phyloP scores from a whole-genome alignment of 108 stramenopile genomes.

The Phaeodactylum tricornutum region DNA sequence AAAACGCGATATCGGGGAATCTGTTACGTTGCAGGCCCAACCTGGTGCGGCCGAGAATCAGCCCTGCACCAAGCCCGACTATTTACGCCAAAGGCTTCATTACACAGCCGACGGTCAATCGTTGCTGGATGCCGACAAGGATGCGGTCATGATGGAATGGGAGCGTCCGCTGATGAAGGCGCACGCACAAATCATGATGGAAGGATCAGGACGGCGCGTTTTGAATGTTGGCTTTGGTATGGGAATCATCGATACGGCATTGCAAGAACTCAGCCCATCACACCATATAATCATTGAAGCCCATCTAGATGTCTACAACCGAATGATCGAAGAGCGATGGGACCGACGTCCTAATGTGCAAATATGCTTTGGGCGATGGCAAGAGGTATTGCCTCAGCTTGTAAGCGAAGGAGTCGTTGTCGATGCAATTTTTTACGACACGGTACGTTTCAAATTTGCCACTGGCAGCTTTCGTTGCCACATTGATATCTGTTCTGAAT shows the following conservation, averaged over 20 bases:
- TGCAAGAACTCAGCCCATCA: constrained; percentile 47
- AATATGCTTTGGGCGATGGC: constrained; percentile 82
- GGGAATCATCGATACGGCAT: constrained; percentile 81
- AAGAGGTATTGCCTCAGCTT: constrained; percentile 65
- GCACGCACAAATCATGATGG: constrained; percentile 76
- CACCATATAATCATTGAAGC: constrained; percentile 84
- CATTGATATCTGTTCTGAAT: too few species aligned
- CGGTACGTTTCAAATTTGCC: too few species aligned
- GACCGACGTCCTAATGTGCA: constrained; percentile 62
- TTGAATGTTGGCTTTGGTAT: constrained; percentile 91
- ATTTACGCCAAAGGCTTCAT: constrained; percentile 47
- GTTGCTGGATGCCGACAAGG: constrained; percentile 66
- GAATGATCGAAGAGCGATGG: constrained; percentile 77
- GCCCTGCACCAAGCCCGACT: constrained; percentile 75
- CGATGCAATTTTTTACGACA: constrained; percentile 92
- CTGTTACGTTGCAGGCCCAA: constrained; percentile 1
- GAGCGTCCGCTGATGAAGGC: constrained; percentile 87
- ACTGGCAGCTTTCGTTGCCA: too few species aligned
- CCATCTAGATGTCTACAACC: constrained; percentile 78
- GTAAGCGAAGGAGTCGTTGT: constrained; percentile 34
- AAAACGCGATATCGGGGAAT: constrained; percentile 5
- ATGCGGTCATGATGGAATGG: constrained; percentile 98
- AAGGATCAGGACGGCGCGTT: constrained; percentile 35
- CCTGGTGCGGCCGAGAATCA: constrained; percentile 19
- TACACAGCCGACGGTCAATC: constrained; percentile 50